Evolutionary conservation across 2,329 filamentous ascomycete genomes (phyloP).

Genomic region (Dactylonectria estremocensis): DNA sequence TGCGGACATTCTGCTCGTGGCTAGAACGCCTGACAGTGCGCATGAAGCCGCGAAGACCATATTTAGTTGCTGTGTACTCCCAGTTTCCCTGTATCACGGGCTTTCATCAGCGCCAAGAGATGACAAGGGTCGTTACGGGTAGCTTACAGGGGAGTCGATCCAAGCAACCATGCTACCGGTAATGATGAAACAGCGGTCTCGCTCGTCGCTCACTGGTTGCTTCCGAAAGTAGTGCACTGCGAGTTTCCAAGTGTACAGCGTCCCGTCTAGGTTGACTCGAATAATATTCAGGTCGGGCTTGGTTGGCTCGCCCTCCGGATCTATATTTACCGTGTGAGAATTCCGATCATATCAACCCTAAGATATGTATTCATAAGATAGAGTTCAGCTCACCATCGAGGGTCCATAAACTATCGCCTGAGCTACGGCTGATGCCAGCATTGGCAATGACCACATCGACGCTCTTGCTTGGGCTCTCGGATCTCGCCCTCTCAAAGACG

Average conservation of each 20-base stretch:
- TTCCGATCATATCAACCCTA: background rate
- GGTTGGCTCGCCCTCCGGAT: constrained; percentile 38
- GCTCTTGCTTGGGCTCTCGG: constrained; percentile 54
- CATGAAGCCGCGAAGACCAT: constrained; percentile 37
- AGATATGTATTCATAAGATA: background rate
- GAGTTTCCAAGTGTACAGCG: constrained; percentile 62
- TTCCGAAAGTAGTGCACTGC: constrained; percentile 63
- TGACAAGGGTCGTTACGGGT: background rate
- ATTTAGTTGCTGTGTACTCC: constrained; percentile 44
- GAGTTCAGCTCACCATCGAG: constrained; percentile 50
- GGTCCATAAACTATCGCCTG: constrained; percentile 56
- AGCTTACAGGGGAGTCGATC: constrained; percentile 58
- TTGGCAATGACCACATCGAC: constrained; percentile 65
- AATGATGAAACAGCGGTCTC: constrained; percentile 65
- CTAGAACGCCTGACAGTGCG: constrained; percentile 35
- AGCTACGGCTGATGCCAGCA: constrained; percentile 58
- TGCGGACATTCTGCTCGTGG: constrained; percentile 59
- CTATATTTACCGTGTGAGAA: background rate
- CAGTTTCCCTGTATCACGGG: constrained; percentile 38
- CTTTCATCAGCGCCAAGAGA: background rate
- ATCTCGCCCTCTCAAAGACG: constrained; percentile 58
- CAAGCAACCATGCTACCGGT: constrained; percentile 64
- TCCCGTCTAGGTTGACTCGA: constrained; percentile 58
- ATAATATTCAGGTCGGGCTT: constrained; percentile 61
- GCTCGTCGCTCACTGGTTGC: constrained; percentile 54